Evolutionary conservation across 1,139 yeast genomes (phyloP).

Genomic region (Insectozyma bohioensis): DNA sequence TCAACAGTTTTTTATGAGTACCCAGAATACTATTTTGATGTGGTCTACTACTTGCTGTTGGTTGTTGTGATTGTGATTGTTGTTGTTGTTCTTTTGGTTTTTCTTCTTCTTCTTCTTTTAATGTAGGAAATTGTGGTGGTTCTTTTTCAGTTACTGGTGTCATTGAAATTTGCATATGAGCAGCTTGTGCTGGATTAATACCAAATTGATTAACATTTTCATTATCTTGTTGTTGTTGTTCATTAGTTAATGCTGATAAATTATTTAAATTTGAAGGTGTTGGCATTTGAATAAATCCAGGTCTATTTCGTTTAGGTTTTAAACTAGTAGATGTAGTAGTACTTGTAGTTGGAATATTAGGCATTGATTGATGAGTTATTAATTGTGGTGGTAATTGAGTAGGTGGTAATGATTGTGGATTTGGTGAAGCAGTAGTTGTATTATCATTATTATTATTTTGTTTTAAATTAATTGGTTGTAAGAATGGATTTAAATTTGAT

Average conservation of each 20-base stretch:
- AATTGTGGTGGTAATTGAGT: slow-evolving; percentile 14
- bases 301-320: slow-evolving; percentile 27
- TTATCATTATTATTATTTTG: slow-evolving; percentile 1
- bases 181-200: slow-evolving; percentile 52
- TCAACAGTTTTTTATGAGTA: too few relatives aligned
- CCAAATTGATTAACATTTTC: slow-evolving; percentile 66
- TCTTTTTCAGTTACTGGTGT: slow-evolving; percentile 73
- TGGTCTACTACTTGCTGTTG: slow-evolving; percentile 8
- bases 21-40: slow-evolving; percentile 15
- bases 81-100: slow-evolving; percentile 2
- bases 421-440: slow-evolving; percentile 3
- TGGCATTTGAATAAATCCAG: slow-evolving; percentile 51
- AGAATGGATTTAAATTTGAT: slow-evolving; percentile 44
- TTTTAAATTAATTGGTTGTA: slow-evolving; percentile 62
- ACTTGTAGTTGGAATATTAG: slow-evolving; percentile 12
- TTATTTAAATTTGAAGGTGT: slow-evolving; percentile 39
- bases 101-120: slow-evolving; percentile 13
- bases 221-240: slow-evolving; percentile 16
- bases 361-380: slow-evolving; percentile 16
- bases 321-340: slow-evolving; percentile 4
- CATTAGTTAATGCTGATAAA: slow-evolving; percentile 38
- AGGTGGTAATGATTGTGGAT: too few relatives aligned
- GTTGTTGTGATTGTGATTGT: background rate
- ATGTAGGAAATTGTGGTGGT: slow-evolving; percentile 15
- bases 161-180: slow-evolving; percentile 61